A percentile compares a stretch with the other conserved stretches of the same genome.
Evolutionary conservation across 208 protist genomes (phyloP).

Genomic region (Wallacemonas rigidus): DNA sequence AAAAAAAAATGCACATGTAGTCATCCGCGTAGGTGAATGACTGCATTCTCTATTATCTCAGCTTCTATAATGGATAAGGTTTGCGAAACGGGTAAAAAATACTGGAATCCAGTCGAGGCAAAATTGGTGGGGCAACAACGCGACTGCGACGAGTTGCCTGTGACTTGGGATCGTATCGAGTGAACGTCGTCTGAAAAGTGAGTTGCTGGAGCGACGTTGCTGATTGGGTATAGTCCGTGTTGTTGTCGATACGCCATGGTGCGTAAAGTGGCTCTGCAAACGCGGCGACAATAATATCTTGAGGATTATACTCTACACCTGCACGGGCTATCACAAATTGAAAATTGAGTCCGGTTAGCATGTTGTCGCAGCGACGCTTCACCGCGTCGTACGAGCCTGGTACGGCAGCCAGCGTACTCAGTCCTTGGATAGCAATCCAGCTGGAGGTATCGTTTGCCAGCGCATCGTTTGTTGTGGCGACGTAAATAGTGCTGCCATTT

Average conservation of each 20-base stretch:
- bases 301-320: constrained; percentile 71
- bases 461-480: constrained; percentile 76
- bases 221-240: constrained; percentile 34
- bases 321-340: constrained; percentile 71
- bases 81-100: constrained; percentile 81
- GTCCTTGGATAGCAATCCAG: constrained; percentile 67
- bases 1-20: too few relatives aligned
- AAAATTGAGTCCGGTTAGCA: constrained; percentile 65
- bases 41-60: constrained; percentile 10
- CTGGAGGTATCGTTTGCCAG: constrained; percentile 66
- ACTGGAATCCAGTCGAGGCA: constrained; percentile 58
- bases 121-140: constrained; percentile 62
- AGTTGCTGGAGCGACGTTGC: constrained; percentile 46
- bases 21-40: background rate
- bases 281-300: constrained; percentile 73
- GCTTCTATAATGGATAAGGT: constrained; percentile 31
- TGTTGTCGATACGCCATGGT: constrained; percentile 56
- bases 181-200: constrained; percentile 56
- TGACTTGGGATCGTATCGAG: constrained; percentile 41
- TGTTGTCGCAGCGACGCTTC: constrained; percentile 48
- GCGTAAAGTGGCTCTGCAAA: constrained; percentile 61
- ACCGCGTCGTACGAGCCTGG: constrained; percentile 48
- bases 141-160: constrained; percentile 43
- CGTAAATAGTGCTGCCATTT: constrained; percentile 34
- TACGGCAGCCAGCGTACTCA: constrained; percentile 25